These are phyloP conservation scores for Pythium vanterpoolii DNA, from an alignment of 352 stramenopile species.

Conservation along the genomic window DNA sequence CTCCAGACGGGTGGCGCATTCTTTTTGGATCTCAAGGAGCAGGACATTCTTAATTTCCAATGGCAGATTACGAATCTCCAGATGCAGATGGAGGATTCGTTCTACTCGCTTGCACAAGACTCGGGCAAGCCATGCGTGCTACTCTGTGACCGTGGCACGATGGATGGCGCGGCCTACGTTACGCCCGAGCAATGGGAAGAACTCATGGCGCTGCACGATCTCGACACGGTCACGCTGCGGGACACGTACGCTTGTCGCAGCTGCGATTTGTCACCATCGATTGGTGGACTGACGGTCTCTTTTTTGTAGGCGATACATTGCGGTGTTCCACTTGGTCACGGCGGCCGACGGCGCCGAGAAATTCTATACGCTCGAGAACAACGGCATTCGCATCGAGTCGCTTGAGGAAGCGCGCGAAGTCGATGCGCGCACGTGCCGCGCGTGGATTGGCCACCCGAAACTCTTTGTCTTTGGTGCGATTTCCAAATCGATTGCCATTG, in stretches of 20 bases:
- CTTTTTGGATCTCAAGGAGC: constrained; percentile 82
- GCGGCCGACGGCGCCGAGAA: constrained; percentile 92
- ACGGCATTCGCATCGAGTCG: constrained; percentile 93
- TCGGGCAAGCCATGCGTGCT: constrained; percentile 88
- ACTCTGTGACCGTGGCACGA: constrained; percentile 94
- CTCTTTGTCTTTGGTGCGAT: constrained; percentile 75
- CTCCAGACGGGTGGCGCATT: constrained; percentile 92
- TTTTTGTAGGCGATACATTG: constrained; percentile 69
- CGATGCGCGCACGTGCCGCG: constrained; percentile 75
- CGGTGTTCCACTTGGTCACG: constrained; percentile 87
- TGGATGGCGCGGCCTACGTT: constrained; percentile 96
- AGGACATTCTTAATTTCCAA: constrained; percentile 86
- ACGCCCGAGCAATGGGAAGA: constrained; percentile 85
- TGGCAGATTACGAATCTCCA: constrained; percentile 85
- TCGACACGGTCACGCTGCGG: constrained; percentile 82
- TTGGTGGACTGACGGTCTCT: background rate
- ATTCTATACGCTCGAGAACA: constrained; percentile 97
- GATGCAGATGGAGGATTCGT: constrained; percentile 82
- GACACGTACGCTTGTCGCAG: constrained; percentile 48
- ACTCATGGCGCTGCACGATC: constrained; percentile 70
- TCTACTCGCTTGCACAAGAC: constrained; percentile 80
- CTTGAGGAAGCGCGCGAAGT: constrained; percentile 88
- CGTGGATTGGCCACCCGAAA: constrained; percentile 84
- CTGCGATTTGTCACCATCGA: background rate
- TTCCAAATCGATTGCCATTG: background rate